phyloP scores from a whole-genome alignment of 129 eudicot genomes.

The carrot (Daucus carota) region DNA sequence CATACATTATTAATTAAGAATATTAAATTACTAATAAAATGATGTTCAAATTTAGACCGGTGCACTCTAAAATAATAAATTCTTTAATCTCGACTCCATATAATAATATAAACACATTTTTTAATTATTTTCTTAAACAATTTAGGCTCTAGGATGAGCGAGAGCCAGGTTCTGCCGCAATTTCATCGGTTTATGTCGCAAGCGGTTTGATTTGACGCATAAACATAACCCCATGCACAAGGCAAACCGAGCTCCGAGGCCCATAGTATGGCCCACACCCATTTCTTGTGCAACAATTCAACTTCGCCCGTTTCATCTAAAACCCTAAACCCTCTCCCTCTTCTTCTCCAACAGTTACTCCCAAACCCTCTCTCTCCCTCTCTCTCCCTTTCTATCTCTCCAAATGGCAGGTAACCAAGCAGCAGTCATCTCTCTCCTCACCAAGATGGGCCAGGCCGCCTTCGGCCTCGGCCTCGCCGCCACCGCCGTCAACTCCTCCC shows the following conservation, averaged over 20 bases:
- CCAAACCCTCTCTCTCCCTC: not conserved
- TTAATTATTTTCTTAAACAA: too few species aligned
- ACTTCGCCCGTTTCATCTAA: not conserved
- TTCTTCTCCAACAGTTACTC: not conserved
- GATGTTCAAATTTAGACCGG: too few species aligned
- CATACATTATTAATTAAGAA: too few species aligned
- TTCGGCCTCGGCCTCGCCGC: constrained; percentile 63
- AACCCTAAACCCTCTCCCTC: not conserved
- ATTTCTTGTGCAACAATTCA: not conserved
- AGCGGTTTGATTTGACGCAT: too few species aligned
- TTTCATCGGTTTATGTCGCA: too few species aligned
- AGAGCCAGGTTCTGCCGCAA: too few species aligned
- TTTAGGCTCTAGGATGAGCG: too few species aligned
- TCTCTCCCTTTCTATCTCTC: not conserved
- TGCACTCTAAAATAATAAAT: too few species aligned
- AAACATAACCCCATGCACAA: not conserved
- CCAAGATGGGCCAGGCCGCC: constrained; percentile 32
- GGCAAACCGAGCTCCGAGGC: not conserved
- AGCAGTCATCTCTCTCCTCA: not conserved
- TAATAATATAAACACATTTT: too few species aligned
- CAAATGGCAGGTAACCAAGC: not conserved
- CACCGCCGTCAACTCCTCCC: constrained; percentile 55
- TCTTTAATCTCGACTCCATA: too few species aligned
- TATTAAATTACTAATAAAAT: too few species aligned
- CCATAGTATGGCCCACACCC: not conserved